phyloP scores from a whole-genome alignment of 208 protist species.

The Crithidia fasciculata region DNA sequence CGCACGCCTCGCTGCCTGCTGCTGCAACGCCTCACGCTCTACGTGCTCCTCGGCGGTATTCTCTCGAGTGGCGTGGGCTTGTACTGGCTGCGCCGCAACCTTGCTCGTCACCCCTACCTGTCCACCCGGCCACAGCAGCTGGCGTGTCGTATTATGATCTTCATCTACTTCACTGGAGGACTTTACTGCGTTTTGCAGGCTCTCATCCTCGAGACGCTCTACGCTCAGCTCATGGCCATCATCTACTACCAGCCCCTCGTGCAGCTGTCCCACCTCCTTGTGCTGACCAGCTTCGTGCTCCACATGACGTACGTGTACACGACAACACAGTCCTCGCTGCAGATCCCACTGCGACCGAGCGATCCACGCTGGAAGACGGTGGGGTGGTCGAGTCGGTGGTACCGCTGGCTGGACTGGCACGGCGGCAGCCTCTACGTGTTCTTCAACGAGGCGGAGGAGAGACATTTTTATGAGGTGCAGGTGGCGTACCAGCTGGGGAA shows the following conservation, averaged over 20 bases:
- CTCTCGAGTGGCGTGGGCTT: conserved; percentile 55
- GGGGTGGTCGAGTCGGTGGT: conserved; percentile 79
- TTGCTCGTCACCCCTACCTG: conserved; percentile 68
- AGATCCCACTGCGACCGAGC: conserved; percentile 69
- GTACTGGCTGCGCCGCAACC: conserved; percentile 60
- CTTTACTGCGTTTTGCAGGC: conserved; percentile 67
- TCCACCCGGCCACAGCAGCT: conserved; percentile 81
- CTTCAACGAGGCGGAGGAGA: conserved; percentile 71
- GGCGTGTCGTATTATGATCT: conserved; percentile 81
- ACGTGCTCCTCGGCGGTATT: conserved; percentile 55
- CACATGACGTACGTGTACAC: conserved; percentile 85
- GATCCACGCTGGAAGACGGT: conserved; percentile 67
- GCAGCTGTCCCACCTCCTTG: conserved; percentile 70
- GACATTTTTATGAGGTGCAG: conserved; percentile 69
- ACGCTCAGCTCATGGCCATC: conserved; percentile 59
- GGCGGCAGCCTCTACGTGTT: conserved; percentile 87
- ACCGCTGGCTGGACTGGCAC: conserved; percentile 75
- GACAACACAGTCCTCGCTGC: conserved; percentile 48
- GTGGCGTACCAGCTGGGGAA: conserved; percentile 29
- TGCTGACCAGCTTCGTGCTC: conserved; percentile 69
- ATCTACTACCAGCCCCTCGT: conserved; percentile 73
- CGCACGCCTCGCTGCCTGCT: conserved; percentile 32
- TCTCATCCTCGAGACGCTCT: conserved; percentile 46
- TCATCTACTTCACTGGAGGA: conserved; percentile 66
- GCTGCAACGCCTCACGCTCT: conserved; percentile 36